A percentile compares a stretch with the other conserved stretches of the same genome.
Evolutionary conservation across 805 yeast species (phyloP).

Genomic region (Tetrapisispora pingtungensis): DNA sequence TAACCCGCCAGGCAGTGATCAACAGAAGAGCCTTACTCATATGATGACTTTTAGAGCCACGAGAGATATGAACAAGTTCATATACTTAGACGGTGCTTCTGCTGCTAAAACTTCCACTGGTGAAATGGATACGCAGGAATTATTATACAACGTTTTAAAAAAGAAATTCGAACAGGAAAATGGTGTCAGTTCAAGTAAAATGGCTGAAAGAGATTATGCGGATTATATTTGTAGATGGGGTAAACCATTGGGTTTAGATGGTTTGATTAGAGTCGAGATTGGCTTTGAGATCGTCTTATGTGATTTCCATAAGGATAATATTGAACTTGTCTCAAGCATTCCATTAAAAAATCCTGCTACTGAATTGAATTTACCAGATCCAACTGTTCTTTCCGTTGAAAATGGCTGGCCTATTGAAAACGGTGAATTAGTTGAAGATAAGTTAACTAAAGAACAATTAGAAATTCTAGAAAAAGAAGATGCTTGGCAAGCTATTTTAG

Average conservation of each 20-base stretch:
- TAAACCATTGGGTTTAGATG: constrained; percentile 44
- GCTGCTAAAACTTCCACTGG: constrained; percentile 52
- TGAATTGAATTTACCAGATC: constrained; percentile 32
- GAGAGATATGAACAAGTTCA: constrained; percentile 39
- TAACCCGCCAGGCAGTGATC: background rate
- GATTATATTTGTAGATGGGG: constrained; percentile 47
- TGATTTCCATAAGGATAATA: constrained; percentile 39
- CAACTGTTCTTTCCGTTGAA: constrained; percentile 16
- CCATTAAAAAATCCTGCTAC: constrained; percentile 32
- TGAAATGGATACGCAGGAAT: constrained; percentile 49
- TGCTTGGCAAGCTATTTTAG: constrained; percentile 14
- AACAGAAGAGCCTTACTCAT: background rate
- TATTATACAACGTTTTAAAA: constrained; percentile 30
- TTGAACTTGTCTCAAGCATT: constrained; percentile 38
- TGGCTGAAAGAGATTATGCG: constrained; percentile 39
- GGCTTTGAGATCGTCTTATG: constrained; percentile 56
- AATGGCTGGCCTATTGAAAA: constrained; percentile 25
- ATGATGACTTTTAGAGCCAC: constrained; percentile 37
- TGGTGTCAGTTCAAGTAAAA: constrained; percentile 14
- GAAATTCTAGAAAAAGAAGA: constrained; percentile 19
- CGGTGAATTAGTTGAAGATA: constrained; percentile 13
- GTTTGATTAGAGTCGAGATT: constrained; percentile 46
- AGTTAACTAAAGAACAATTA: constrained; percentile 16
- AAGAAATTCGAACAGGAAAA: constrained; percentile 7
- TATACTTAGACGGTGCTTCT: constrained; percentile 57